These are phyloP conservation scores for Neocallimastix lanati DNA, from an alignment of 192 early-diverging fungal genomes.

Conservation along the genomic window DNA sequence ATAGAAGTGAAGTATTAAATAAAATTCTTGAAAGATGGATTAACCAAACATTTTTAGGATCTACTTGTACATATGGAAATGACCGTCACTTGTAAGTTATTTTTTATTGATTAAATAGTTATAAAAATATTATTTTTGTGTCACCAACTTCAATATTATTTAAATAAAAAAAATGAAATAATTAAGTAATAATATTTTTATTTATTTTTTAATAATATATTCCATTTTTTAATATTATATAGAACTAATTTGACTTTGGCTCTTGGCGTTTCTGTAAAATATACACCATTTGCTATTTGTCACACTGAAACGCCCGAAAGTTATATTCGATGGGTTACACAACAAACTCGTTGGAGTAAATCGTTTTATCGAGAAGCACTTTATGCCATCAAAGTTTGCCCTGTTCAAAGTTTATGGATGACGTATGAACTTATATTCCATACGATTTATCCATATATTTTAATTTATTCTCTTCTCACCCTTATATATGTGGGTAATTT, in stretches of 20 bases:
- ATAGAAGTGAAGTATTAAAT: constrained; percentile 19
- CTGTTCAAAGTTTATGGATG: constrained; percentile 32
- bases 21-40: constrained; percentile 34
- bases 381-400: neutral
- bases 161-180: too few species aligned
- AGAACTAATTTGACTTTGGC: constrained; percentile 29
- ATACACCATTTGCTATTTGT: constrained; percentile 32
- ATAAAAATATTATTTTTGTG: too few species aligned
- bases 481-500: constrained; percentile 9
- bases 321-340: constrained; percentile 37
- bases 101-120: too few species aligned
- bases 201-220: too few species aligned
- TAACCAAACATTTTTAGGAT: constrained; percentile 27
- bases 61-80: constrained; percentile 42
- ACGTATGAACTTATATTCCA: constrained; percentile 36
- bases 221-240: too few species aligned
- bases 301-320: constrained; percentile 32
- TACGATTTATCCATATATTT: constrained; percentile 40
- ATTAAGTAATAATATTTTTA: too few species aligned
- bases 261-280: constrained; percentile 25
- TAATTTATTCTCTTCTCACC: constrained; percentile 23
- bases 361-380: constrained; percentile 31
- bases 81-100: constrained; percentile 22
- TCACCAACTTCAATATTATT: too few species aligned
- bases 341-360: constrained; percentile 46